Evolutionary conservation across 148 eudicot species (phyloP).

Genomic region (Salicornia ramosissima): DNA sequence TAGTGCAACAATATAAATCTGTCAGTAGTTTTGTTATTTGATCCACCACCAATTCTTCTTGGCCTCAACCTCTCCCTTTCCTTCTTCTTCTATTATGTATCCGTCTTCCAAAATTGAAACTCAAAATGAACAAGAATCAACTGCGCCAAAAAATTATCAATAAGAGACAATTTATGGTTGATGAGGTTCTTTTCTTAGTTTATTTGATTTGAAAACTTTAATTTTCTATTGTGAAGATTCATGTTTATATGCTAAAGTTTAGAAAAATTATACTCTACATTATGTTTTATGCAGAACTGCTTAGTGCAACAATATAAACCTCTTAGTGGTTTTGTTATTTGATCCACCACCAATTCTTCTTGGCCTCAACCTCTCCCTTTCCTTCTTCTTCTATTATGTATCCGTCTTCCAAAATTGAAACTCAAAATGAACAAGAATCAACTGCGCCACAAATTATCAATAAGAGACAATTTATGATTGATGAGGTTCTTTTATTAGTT

Average conservation of each 20-base stretch:
- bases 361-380: not conserved
- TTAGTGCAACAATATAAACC: slow-evolving; percentile 7
- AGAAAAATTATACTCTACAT: not conserved
- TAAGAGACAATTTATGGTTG: not conserved
- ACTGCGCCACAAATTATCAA: slow-evolving; percentile 8
- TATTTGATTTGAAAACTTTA: not conserved
- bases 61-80: not conserved
- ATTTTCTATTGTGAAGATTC: not conserved
- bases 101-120: not conserved
- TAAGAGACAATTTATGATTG: not conserved
- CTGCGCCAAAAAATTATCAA: slow-evolving; percentile 7
- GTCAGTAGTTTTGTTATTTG: not conserved
- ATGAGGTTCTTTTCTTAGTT: slow-evolving; percentile 13
- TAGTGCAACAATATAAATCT: slow-evolving; percentile 7
- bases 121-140: slow-evolving; percentile 14
- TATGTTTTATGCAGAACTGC: too few species aligned
- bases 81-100: not conserved
- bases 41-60: slow-evolving; percentile 2
- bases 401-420: not conserved
- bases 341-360: slow-evolving; percentile 2
- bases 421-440: slow-evolving; percentile 14
- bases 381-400: not conserved
- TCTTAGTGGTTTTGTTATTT: not conserved
- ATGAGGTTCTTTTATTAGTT: slow-evolving; percentile 13
- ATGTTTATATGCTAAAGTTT: not conserved